Percentiles rank a stretch among this genome's conserved stretches.
Evolutionary conservation across 495 filamentous ascomycete species (phyloP).

Genomic region (Aspergillus cavernicola): DNA sequence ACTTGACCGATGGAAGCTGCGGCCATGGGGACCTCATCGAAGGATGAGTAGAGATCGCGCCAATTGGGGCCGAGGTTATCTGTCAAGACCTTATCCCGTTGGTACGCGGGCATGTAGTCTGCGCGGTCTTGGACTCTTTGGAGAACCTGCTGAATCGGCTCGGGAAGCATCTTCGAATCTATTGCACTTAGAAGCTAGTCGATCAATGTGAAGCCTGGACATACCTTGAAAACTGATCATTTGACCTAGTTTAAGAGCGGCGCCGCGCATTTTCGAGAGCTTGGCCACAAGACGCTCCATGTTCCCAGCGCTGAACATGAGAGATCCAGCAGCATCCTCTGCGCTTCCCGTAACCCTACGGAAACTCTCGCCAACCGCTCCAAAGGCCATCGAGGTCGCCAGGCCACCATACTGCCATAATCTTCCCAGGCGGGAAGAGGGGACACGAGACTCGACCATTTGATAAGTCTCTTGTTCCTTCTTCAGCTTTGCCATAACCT

Average conservation of each 20-base stretch:
- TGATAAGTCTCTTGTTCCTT: slow-evolving; percentile 48
- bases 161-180: slow-evolving; percentile 94
- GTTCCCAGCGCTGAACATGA: slow-evolving; percentile 85
- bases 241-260: slow-evolving; percentile 96
- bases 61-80: slow-evolving; percentile 80
- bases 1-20: slow-evolving; percentile 99
- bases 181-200: slow-evolving; percentile 1
- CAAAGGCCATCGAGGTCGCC: slow-evolving; percentile 92
- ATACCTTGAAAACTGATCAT: slow-evolving; percentile 91
- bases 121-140: slow-evolving; percentile 94
- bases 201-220: slow-evolving; percentile 2
- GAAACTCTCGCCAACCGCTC: slow-evolving; percentile 80
- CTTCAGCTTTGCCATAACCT: slow-evolving; percentile 14
- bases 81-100: slow-evolving; percentile 77
- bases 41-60: slow-evolving; percentile 76
- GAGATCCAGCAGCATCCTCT: slow-evolving; percentile 61
- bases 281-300: slow-evolving; percentile 90
- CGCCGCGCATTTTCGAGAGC: slow-evolving; percentile 92
- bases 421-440: slow-evolving; percentile 78
- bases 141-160: slow-evolving; percentile 77
- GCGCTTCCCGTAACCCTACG: slow-evolving; percentile 62
- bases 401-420: slow-evolving; percentile 94
- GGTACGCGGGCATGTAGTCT: slow-evolving; percentile 95
- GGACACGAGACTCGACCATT: slow-evolving; percentile 85
- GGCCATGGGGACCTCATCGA: slow-evolving; percentile 89